A percentile compares a stretch with the other conserved stretches of the same genome.
Conservation (phyloP, 805 yeast genomes). For the Sugiyamaella chiloensis region DNA sequence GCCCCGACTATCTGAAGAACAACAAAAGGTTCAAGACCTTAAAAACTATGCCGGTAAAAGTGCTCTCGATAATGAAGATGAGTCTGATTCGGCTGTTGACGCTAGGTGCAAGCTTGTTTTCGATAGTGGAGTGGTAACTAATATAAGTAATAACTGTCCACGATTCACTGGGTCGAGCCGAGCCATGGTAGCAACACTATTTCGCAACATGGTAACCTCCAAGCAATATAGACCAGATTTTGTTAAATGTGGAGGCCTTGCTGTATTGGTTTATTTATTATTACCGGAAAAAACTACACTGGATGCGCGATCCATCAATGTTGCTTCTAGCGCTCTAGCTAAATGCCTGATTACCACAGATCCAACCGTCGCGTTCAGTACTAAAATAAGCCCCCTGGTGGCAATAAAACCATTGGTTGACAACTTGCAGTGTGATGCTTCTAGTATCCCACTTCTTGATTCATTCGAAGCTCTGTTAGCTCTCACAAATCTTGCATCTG, state of each 20-base stretch:
- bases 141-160: constrained; percentile 23
- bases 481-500: constrained; percentile 62
- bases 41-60: constrained; percentile 31
- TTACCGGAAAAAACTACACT: constrained; percentile 13
- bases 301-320: constrained; percentile 17
- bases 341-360: constrained; percentile 35
- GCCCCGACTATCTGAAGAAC: constrained; percentile 31
- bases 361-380: constrained; percentile 35
- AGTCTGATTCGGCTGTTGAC: constrained; percentile 21
- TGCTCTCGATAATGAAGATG: constrained; percentile 22
- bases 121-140: constrained; percentile 26
- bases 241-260: constrained; percentile 36
- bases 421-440: constrained; percentile 26
- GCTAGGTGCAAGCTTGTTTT: constrained; percentile 27
- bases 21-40: constrained; percentile 26
- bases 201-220: constrained; percentile 32
- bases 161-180: constrained; percentile 25
- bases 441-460: constrained; percentile 34
- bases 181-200: constrained; percentile 26
- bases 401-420: constrained; percentile 33
- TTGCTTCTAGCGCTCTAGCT: constrained; percentile 33
- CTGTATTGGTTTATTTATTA: constrained; percentile 31
- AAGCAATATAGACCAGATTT: constrained; percentile 26
- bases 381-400: constrained; percentile 30
- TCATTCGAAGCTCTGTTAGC: constrained; percentile 59